A percentile compares a stretch with the other conserved stretches of the same genome.
These are phyloP conservation scores for Leccinum longicurvipes DNA, from an alignment of 768 basidiomycete genomes.

Conservation along the genomic window DNA sequence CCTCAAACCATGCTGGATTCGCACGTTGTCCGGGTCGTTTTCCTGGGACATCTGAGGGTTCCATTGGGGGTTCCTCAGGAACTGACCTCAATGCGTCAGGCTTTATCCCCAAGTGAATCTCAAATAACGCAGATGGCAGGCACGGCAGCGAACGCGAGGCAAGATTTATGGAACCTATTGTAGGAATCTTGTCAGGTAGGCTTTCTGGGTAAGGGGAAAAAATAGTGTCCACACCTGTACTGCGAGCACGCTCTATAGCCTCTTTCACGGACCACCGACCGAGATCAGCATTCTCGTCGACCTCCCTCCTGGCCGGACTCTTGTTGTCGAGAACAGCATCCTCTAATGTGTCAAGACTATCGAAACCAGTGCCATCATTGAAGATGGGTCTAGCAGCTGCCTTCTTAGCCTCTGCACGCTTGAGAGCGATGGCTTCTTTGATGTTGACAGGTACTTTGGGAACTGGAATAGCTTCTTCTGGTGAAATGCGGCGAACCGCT, in stretches of 20 bases:
- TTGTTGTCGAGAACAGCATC: constrained; percentile 40
- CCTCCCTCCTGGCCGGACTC: constrained; percentile 34
- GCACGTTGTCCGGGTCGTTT: constrained; percentile 42
- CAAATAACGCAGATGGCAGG: constrained; percentile 74
- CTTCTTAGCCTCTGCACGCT: constrained; percentile 76
- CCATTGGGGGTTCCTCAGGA: constrained; percentile 53
- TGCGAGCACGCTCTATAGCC: constrained; percentile 73
- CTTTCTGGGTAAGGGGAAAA: constrained; percentile 34
- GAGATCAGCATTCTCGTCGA: constrained; percentile 43
- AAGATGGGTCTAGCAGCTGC: constrained; percentile 26
- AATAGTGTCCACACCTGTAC: constrained; percentile 56
- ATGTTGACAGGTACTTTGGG: constrained; percentile 45
- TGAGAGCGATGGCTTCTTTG: constrained; percentile 76
- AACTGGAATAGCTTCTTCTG: constrained; percentile 25
- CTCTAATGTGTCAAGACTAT: constrained; percentile 43
- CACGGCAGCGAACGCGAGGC: constrained; percentile 70
- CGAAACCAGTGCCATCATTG: constrained; percentile 28
- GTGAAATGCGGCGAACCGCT: constrained; percentile 20
- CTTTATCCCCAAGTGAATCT: constrained; percentile 73
- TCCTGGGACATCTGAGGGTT: constrained; percentile 35
- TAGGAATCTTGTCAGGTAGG: constrained; percentile 44
- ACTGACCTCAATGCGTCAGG: constrained; percentile 68
- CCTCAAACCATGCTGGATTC: constrained; percentile 73
- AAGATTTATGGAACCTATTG: constrained; percentile 70
- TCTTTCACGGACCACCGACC: constrained; percentile 69